These are phyloP conservation scores for Schizothecium vesticola DNA, from an alignment of 495 filamentous ascomycete genomes.

Conservation along the genomic window DNA sequence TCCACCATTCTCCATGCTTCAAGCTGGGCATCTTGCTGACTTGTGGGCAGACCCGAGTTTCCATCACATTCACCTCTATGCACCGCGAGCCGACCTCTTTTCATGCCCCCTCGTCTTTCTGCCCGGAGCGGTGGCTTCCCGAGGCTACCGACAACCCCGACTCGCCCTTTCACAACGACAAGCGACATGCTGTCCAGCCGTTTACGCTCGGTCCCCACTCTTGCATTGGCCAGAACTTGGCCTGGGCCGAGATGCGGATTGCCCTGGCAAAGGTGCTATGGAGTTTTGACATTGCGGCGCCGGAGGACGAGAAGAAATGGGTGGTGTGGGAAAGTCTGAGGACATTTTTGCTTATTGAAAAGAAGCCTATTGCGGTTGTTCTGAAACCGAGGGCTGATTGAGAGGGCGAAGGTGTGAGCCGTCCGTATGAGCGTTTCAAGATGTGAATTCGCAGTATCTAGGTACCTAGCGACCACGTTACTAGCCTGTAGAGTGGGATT, in stretches of 20 bases:
- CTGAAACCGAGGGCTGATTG: constrained; percentile 9
- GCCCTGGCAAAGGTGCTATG: constrained; percentile 48
- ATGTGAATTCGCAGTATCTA: too few relatives aligned
- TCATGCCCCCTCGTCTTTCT: not conserved
- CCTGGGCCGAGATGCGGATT: constrained; percentile 49
- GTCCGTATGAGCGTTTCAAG: too few relatives aligned
- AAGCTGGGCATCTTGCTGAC: not conserved
- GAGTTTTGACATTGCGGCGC: constrained; percentile 46
- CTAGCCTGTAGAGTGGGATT: too few relatives aligned
- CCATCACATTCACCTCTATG: constrained; percentile 4
- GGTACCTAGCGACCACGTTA: too few relatives aligned
- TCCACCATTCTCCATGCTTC: not conserved
- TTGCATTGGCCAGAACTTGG: constrained; percentile 43
- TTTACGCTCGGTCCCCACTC: constrained; percentile 34
- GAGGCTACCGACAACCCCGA: constrained; percentile 16
- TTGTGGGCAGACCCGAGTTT: not conserved
- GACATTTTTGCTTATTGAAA: constrained; percentile 30
- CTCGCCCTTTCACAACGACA: constrained; percentile 24
- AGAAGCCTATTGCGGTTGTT: constrained; percentile 18
- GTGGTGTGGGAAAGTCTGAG: constrained; percentile 40
- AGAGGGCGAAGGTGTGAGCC: too few relatives aligned
- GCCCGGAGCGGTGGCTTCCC: constrained; percentile 41
- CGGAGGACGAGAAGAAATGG: constrained; percentile 20
- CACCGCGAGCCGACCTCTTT: constrained; percentile 4
- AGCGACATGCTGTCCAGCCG: constrained; percentile 29